Evolutionary conservation across 73 alveolate species (phyloP), one percentile per base, ranked within the genome.

Genomic region (Uronychia setigera): DNA sequence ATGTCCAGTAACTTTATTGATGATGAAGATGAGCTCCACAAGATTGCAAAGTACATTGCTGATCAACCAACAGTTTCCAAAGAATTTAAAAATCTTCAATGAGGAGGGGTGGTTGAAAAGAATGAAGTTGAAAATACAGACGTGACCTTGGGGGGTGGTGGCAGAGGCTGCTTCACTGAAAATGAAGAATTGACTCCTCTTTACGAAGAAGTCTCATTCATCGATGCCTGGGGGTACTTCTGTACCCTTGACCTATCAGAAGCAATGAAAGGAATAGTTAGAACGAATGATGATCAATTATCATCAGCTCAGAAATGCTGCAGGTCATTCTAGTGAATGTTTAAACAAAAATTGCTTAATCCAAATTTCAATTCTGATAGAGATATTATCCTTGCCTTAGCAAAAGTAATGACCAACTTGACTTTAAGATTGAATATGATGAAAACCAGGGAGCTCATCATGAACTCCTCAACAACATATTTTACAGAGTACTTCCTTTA

Each of bases 71-170:
- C 67, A 19, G 67, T 46, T 19, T 46, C 67, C 19, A 46, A 46
- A 19, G 67, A 46, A 19, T 46, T 46, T 19, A 46, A 46, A 19
- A 5, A 11, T 46, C 67, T 11, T 5, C 67, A 46, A 46, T 46
- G 67, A 19, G 67, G 19, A 46, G n/a, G 67, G 19, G n/a, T 5
- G 67, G n/a, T 19, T n/a, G n/a, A 46, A 19, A 46, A 46, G 19
- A 46, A 46, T 46, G 67, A 46, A 19, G 67, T 19, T 46, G 67
- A 46, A 46, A 46, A 46, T 19, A 46, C 67, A 46, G 67, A 46
- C 19, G 67, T 46, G 5, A 46, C 67, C 67, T 19, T 46, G 67
- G 67, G 67, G 67, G 67, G 67, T 46, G 67, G n/a, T 46, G 67
- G 67, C 5, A 19, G 67, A 46, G 67, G 67, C n/a, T 46, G 67